Conservation (phyloP, 192 early-diverging fungal species). For the Coemansia pectinata region DNA sequence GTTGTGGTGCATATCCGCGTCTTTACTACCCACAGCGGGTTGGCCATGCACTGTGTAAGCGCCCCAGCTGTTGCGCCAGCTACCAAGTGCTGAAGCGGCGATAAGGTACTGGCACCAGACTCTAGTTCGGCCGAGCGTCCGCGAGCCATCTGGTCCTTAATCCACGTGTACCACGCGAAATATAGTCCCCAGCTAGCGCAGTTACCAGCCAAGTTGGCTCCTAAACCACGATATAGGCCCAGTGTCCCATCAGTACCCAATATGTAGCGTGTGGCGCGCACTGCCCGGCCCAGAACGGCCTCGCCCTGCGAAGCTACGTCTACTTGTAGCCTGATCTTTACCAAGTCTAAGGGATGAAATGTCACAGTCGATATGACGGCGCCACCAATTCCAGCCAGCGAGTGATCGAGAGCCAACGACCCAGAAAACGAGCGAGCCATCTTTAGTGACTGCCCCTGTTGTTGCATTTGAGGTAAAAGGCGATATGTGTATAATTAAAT, state of each 20-base stretch:
- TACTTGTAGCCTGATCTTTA: constrained; percentile 92
- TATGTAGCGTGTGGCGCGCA: constrained; percentile 63
- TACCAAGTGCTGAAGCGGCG: constrained; percentile 74
- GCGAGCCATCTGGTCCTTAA: constrained; percentile 48
- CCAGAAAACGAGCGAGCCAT: constrained; percentile 45
- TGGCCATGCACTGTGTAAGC: constrained; percentile 69
- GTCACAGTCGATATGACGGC: constrained; percentile 78
- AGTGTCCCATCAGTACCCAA: constrained; percentile 60
- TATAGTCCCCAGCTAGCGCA: constrained; percentile 96
- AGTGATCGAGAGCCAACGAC: constrained; percentile 70
- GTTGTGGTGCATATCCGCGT: constrained; percentile 78
- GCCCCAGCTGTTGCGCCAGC: constrained; percentile 80
- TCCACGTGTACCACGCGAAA: constrained; percentile 81
- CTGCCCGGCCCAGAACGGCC: constrained; percentile 65
- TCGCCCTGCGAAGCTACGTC: constrained; percentile 57
- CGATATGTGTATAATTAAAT: neutral
- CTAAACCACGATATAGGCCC: constrained; percentile 89
- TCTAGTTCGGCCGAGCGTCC: constrained; percentile 45
- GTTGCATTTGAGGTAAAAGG: constrained; percentile 2
- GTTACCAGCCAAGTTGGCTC: constrained; percentile 88
- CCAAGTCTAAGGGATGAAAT: constrained; percentile 92
- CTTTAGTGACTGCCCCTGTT: constrained; percentile 17
- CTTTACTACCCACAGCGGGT: constrained; percentile 86
- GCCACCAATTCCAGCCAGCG: constrained; percentile 83
- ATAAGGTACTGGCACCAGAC: constrained; percentile 57